Evolutionary conservation across 345 rosid genomes (phyloP).

Genomic region (Euphorbia pulcherrima): DNA sequence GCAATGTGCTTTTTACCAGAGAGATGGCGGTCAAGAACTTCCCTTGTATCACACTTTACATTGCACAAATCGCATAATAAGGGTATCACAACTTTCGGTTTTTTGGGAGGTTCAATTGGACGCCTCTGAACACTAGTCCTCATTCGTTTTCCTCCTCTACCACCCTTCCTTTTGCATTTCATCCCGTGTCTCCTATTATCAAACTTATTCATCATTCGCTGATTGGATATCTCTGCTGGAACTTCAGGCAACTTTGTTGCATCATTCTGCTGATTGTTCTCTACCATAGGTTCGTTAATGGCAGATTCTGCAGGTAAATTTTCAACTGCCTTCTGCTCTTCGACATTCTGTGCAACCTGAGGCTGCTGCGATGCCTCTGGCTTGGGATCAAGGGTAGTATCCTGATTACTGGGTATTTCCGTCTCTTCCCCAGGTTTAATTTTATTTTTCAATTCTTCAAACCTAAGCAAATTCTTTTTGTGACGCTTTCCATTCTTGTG

Average conservation of each 20-base stretch:
- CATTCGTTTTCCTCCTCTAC: slow-evolving; percentile 19
- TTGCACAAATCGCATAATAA: slow-evolving; percentile 38
- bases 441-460: slow-evolving; percentile 23
- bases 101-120: slow-evolving; percentile 21
- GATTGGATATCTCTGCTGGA: slow-evolving; percentile 1
- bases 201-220: slow-evolving; percentile 6
- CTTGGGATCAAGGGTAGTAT: slow-evolving; percentile 13
- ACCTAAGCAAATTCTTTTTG: slow-evolving; percentile 31
- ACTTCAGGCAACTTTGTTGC: background rate
- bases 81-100: slow-evolving; percentile 29
- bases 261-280: slow-evolving; percentile 11
- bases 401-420: no score
- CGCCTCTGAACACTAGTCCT: slow-evolving; percentile 19
- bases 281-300: slow-evolving; percentile 1
- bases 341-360: slow-evolving; percentile 7
- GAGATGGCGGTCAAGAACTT: slow-evolving; percentile 34
- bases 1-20: slow-evolving; percentile 40
- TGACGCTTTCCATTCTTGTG: slow-evolving; percentile 39
- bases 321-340: slow-evolving; percentile 9
- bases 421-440: slow-evolving; percentile 15
- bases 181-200: slow-evolving; percentile 19
- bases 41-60: slow-evolving; percentile 33
- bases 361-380: slow-evolving; percentile 7
- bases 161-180: slow-evolving; percentile 29
- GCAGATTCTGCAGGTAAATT: slow-evolving; percentile 6